Evolutionary conservation across 1,284 basidiomycete genomes (phyloP), one percentile per base, ranked within the genome.

Genomic region (Xerocomus nothofagi): DNA sequence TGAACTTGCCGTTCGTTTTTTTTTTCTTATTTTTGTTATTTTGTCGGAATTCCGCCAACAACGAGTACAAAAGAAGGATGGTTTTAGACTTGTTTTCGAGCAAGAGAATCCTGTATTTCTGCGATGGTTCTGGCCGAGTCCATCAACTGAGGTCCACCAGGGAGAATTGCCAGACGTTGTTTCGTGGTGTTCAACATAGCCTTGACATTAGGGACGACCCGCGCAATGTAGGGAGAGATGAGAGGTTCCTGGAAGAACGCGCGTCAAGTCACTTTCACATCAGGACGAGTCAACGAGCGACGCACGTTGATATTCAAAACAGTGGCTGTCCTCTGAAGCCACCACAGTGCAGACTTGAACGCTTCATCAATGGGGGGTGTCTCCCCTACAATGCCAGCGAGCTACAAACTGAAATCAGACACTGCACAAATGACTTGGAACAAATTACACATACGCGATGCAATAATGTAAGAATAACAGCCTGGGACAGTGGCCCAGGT

Each of bases 281-380:
- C 27, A 29, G 12, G 15, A 24, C 26, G 47, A 39, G 10, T 45
- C 37, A 30, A 11, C 39, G 15, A 21, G 29, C 6, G 8, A 73
- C 78, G 29, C 65, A 86, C 86, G 58, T 82, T 83, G 47, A 87
- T 82, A 62, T 86, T 86, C 54, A 91, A 75, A 34, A 83, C 74
- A 17, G 77, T 73, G 6, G 86, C 73, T 30, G 85, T 76, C 49
- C 88, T 82, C 62, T 90, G 87, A 57, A 91, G 69, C 88, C 88
- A 91, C 88, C 89, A 91, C 48, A 91, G 71, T 7, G 84, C 80
- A 15, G 79, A 80, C 69, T 89, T 89, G 77, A 90, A 90, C 7
- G 78, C 71, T 59, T 91, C 89, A 53, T 91, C 88, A 39, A 77
- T 76, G 8, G 88, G 85, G 17, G 85, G 78, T 6, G 79, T 82